phyloP scores from a whole-genome alignment of 2,329 filamentous ascomycete species.

The Aspergillus pseudoviridinutans region DNA sequence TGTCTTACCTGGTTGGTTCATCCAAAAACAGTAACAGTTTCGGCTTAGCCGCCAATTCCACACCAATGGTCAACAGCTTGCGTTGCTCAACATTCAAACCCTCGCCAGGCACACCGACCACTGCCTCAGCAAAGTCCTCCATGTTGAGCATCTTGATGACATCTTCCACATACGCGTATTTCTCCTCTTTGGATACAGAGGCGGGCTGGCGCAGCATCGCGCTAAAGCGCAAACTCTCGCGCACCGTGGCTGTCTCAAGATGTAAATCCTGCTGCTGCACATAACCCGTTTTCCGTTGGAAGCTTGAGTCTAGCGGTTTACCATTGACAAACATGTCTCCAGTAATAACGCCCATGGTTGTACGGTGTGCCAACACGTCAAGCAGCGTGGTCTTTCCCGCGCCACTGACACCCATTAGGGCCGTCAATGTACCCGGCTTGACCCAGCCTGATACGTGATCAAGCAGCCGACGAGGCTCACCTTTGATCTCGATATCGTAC shows the following conservation, averaged over 20 bases:
- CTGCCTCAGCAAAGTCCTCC: constrained; percentile 80
- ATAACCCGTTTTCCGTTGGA: constrained; percentile 34
- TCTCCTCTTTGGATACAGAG: constrained; percentile 66
- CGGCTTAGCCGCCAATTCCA: constrained; percentile 87
- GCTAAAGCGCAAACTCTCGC: constrained; percentile 80
- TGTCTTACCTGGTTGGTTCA: constrained; percentile 66
- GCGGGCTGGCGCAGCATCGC: constrained; percentile 78
- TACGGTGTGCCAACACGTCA: constrained; percentile 77
- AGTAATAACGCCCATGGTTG: constrained; percentile 79
- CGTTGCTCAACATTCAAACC: constrained; percentile 61
- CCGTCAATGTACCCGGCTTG: constrained; percentile 83
- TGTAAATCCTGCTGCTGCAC: constrained; percentile 91
- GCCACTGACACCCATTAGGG: constrained; percentile 84
- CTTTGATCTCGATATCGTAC: constrained; percentile 75
- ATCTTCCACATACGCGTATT: constrained; percentile 79
- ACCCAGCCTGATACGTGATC: constrained; percentile 89
- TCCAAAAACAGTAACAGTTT: constrained; percentile 83
- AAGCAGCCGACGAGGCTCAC: constrained; percentile 66
- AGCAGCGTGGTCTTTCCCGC: constrained; percentile 88
- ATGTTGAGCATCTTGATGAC: constrained; percentile 85
- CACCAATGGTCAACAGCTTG: constrained; percentile 80
- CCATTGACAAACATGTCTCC: constrained; percentile 82
- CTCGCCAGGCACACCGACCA: constrained; percentile 83
- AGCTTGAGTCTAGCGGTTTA: constrained; percentile 55
- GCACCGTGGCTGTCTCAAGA: constrained; percentile 75